Conservation (phyloP, 305 asterid genomes). For the Euphrasia arctica region DNA sequence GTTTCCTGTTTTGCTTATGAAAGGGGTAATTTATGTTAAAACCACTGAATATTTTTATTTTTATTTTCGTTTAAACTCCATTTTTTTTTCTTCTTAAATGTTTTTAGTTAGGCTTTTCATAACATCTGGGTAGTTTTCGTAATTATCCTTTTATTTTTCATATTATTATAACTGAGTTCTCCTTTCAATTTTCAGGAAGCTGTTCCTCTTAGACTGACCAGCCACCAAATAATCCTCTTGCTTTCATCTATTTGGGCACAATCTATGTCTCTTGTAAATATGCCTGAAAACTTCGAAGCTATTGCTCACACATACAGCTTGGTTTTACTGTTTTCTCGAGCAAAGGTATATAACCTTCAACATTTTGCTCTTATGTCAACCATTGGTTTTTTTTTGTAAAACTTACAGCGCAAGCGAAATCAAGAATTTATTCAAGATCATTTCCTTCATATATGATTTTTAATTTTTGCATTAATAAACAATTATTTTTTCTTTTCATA, state of each 20-base stretch:
- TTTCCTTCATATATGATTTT: too few species aligned
- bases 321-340: conserved; percentile 82
- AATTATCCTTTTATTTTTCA: background rate
- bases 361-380: background rate
- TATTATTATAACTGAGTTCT: background rate
- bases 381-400: background rate
- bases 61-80: background rate
- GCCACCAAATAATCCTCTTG: conserved; percentile 84
- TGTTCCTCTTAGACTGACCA: conserved; percentile 83
- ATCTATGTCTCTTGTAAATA: conserved; percentile 71
- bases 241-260: conserved; percentile 93
- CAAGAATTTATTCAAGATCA: background rate
- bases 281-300: conserved; percentile 95
- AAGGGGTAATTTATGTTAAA: too few species aligned
- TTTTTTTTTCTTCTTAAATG: too few species aligned
- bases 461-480: background rate
- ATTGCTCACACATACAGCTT: conserved; percentile 96
- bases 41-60: too few species aligned
- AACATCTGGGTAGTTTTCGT: background rate
- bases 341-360: conserved; percentile 53
- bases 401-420: background rate
- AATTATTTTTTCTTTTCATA: conserved; percentile 1
- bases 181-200: conserved; percentile 45
- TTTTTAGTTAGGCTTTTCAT: background rate
- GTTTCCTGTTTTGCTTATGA: too few species aligned